A percentile compares a stretch with the other conserved stretches of the same genome.
Conservation (phyloP, 176 grass and related monocot species). For the Musa beccarii region DNA sequence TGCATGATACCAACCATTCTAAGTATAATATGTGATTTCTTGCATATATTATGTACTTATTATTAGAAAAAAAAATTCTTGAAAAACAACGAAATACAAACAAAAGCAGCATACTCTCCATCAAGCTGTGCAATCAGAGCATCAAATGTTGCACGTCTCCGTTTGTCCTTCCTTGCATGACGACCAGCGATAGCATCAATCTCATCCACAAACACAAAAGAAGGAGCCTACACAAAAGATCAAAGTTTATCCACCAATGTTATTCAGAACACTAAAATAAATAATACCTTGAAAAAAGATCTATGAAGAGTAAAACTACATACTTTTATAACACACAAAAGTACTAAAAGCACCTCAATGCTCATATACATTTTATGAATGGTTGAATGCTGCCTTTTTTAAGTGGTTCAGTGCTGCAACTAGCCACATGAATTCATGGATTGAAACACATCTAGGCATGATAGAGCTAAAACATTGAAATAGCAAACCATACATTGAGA, state of each 20-base stretch:
- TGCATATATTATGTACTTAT: background rate
- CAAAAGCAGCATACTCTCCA: conserved; percentile 20
- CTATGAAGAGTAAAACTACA: background rate
- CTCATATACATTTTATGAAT: too few species aligned
- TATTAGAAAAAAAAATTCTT: background rate
- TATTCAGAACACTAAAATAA: too few species aligned
- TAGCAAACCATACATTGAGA: too few species aligned
- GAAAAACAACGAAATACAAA: background rate
- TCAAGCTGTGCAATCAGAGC: conserved; percentile 28
- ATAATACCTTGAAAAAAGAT: too few species aligned
- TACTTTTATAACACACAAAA: background rate
- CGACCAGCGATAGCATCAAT: conserved; percentile 36
- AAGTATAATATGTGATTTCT: background rate
- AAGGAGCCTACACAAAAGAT: conserved; percentile 21
- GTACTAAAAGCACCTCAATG: background rate
- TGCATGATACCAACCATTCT: background rate
- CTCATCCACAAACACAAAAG: conserved; percentile 39
- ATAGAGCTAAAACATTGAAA: too few species aligned
- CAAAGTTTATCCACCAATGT: too few species aligned
- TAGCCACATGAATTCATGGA: too few species aligned
- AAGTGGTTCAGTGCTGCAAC: too few species aligned
- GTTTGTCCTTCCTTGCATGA: conserved; percentile 29
- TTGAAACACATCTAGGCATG: too few species aligned
- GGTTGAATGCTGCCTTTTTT: too few species aligned
- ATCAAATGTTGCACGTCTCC: conserved; percentile 29